phyloP scores from a whole-genome alignment of 169 alveolate species.

The Eimeria maxima region DNA sequence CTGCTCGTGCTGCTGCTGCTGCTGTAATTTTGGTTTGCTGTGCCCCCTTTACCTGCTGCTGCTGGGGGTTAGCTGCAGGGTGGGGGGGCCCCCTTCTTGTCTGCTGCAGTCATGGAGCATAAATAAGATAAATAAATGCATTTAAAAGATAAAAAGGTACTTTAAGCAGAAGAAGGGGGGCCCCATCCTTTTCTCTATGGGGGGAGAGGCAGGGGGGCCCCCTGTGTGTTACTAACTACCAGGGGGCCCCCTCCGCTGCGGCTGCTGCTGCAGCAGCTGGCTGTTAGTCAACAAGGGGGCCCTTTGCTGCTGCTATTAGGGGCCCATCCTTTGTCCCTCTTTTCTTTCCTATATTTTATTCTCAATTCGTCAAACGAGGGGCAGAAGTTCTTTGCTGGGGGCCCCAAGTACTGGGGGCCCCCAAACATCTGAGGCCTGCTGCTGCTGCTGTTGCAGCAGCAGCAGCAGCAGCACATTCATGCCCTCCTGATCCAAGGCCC shows the following conservation, averaged over 20 bases:
- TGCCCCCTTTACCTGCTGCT: no score
- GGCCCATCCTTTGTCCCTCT: not conserved
- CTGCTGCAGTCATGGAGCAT: not conserved
- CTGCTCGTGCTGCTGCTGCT: no score
- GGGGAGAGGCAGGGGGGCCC: not conserved
- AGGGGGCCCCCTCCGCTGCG: slow-evolving; percentile 35
- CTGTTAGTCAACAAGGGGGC: no score
- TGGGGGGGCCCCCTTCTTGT: not conserved
- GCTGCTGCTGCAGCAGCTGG: not conserved
- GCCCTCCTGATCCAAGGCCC: not conserved
- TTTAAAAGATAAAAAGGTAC: not conserved
- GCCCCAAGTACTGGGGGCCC: slow-evolving; percentile 33
- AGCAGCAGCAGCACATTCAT: not conserved
- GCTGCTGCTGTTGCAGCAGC: slow-evolving; percentile 34
- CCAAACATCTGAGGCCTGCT: not conserved
- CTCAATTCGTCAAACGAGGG: not conserved
- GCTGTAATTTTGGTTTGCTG: no score
- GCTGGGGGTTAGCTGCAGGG: not conserved
- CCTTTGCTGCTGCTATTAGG: no score
- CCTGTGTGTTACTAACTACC: not conserved
- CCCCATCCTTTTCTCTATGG: not conserved
- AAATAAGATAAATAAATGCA: not conserved
- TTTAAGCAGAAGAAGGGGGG: not conserved
- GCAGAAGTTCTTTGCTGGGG: not conserved
- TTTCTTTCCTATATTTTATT: not conserved